Base-by-base conservation (phyloP, 192 early-diverging fungal species). In the Coemansia sp. region DNA sequence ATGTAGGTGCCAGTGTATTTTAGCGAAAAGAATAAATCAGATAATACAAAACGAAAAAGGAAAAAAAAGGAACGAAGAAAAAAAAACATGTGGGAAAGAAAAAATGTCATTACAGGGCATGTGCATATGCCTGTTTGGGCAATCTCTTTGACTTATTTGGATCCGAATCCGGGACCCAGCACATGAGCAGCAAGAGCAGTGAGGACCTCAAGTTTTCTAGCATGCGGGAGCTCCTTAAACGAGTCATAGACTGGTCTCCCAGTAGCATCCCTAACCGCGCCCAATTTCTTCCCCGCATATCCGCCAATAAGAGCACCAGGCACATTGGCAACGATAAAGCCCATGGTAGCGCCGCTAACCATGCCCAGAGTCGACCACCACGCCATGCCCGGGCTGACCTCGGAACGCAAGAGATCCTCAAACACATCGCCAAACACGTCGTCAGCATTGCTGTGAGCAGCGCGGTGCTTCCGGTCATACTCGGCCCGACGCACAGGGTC, bases 401-500 rank as follows among this genome's bases (percentile, higher is more conserved):
- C 86, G 0, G 91, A 86, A 18, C 86, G 80, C 60, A 95, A 70
- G n/a, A 95, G 72, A 53, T 94, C 92, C 59, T 92, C 91, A 78
- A 95, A 92, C 39, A 92, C 90, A 21, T 85, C 78, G 20, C 88
- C 88, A 77, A 95, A 95, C 42, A 93, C 74, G 24, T 66, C 31
- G 8, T 87, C 73, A 2, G 93, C 80, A 64, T 93, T 82, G 0
- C 88, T 74, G 20, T 72, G 76, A 26, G 74, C 78, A 9, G 24
- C 11, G 16, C 51, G 51, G n/a, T 66, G 74, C 53, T 36, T 39
- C 23, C 67, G 60, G 72, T 87, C 88, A 73, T 89, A 89, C 57
- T 80, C 70, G n/a, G 59, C 65, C 3, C 84, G 74, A 14, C 86
- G 74, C 21, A 46, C 28, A 0, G 36, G 7, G 59, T 83, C 83